Percentiles rank a stretch among this genome's conserved stretches.
Evolutionary conservation across 2,329 filamentous ascomycete genomes (phyloP).

Genomic region (Aureobasidium melanogenum): DNA sequence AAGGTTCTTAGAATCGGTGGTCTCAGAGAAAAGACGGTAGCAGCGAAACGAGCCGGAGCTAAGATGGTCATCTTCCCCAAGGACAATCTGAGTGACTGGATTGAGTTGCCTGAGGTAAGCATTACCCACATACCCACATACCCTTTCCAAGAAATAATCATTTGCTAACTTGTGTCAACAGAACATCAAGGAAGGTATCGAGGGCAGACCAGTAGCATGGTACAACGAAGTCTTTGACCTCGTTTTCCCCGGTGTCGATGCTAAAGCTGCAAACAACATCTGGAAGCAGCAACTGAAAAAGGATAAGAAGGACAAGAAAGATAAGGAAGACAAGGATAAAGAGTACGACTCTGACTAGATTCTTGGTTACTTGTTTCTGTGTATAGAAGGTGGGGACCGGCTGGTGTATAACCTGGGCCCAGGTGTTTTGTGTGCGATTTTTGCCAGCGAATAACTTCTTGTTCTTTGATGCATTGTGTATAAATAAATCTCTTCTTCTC

Average conservation of each 20-base stretch:
- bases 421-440: background rate
- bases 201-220: constrained; percentile 86
- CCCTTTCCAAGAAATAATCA: background rate
- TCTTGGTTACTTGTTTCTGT: background rate
- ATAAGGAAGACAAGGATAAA: constrained; percentile 18
- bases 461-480: background rate
- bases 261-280: constrained; percentile 58
- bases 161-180: constrained; percentile 31
- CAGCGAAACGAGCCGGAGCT: constrained; percentile 82
- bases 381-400: background rate
- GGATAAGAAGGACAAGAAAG: constrained; percentile 40
- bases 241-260: constrained; percentile 76
- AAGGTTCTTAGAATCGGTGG: constrained; percentile 95
- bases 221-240: constrained; percentile 89
- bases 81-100: constrained; percentile 95
- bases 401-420: background rate
- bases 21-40: constrained; percentile 92
- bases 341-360: background rate
- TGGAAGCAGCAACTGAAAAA: constrained; percentile 58
- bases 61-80: constrained; percentile 90
- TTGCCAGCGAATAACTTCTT: background rate
- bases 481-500: background rate
- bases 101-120: constrained; percentile 90
- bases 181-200: constrained; percentile 97
- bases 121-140: too few species aligned